A percentile compares a stretch with the other conserved stretches of the same genome.
phyloP scores from a whole-genome alignment of 2,329 filamentous ascomycete genomes.

The Colletotrichum sp. region DNA sequence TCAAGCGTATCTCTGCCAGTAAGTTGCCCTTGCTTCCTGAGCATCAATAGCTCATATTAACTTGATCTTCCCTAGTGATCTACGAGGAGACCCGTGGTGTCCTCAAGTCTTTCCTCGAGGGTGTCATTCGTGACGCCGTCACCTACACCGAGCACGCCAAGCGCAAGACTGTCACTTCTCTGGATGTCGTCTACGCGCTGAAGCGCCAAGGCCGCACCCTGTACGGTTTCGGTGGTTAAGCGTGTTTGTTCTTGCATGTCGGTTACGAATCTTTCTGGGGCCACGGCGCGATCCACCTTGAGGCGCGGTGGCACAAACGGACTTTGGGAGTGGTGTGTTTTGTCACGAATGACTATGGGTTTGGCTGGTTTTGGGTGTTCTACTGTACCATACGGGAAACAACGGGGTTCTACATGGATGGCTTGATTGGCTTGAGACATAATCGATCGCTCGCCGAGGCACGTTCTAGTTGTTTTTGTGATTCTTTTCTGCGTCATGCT shows the following conservation, averaged over 20 bases:
- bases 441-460: constrained; percentile 22
- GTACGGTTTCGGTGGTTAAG: constrained; percentile 89
- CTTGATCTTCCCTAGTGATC: constrained; percentile 58
- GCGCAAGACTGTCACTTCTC: constrained; percentile 79
- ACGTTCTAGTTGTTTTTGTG: constrained; percentile 12
- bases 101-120: constrained; percentile 79
- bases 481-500: not conserved
- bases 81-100: constrained; percentile 81
- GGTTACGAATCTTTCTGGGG: constrained; percentile 39
- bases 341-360: constrained; percentile 46
- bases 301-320: constrained; percentile 13
- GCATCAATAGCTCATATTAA: constrained; percentile 8
- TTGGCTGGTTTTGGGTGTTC: constrained; percentile 48
- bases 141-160: constrained; percentile 83
- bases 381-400: constrained; percentile 48
- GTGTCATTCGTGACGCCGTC: constrained; percentile 77
- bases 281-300: constrained; percentile 18
- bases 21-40: constrained; percentile 36
- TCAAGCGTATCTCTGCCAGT: constrained; percentile 99
- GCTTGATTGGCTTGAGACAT: constrained; percentile 21
- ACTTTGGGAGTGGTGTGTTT: constrained; percentile 38
- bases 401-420: constrained; percentile 37
- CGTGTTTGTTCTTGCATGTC: constrained; percentile 31
- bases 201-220: constrained; percentile 78
- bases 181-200: constrained; percentile 71